Conservation (phyloP, 1,139 yeast genomes). For the Suhomyces anneliseae region DNA sequence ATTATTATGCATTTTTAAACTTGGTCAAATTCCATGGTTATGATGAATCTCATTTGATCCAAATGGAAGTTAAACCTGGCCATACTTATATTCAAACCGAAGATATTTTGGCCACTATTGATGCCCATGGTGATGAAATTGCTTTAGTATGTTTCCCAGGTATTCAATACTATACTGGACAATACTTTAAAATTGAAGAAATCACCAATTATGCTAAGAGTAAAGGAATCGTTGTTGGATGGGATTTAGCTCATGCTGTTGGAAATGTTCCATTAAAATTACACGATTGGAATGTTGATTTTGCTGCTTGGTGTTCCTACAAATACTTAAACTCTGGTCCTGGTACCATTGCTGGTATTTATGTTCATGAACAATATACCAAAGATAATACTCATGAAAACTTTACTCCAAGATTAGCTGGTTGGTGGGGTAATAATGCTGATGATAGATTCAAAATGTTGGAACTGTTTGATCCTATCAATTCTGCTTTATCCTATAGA, state of each 20-base stretch:
- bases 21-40: conserved; percentile 65
- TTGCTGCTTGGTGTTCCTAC: conserved; percentile 94
- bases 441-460: conserved; percentile 74
- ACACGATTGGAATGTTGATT: conserved; percentile 89
- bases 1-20: conserved; percentile 80
- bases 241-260: conserved; percentile 96
- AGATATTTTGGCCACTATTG: conserved; percentile 58
- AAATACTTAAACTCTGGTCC: conserved; percentile 92
- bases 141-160: conserved; percentile 84
- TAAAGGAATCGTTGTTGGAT: conserved; percentile 62
- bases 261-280: conserved; percentile 78
- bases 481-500: conserved; percentile 81
- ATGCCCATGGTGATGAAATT: conserved; percentile 57
- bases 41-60: conserved; percentile 61
- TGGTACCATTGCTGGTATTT: conserved; percentile 85
- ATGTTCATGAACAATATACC: conserved; percentile 60
- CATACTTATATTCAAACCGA: conserved; percentile 60
- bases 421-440: conserved; percentile 96
- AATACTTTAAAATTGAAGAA: conserved; percentile 65
- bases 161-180: conserved; percentile 91
- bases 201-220: conserved; percentile 64
- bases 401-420: conserved; percentile 72
- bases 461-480: conserved; percentile 74
- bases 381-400: conserved; percentile 29
- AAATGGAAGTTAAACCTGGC: conserved; percentile 57